Conservation (phyloP, 306 rosid genomes). For the Quercus berberidifolia region DNA sequence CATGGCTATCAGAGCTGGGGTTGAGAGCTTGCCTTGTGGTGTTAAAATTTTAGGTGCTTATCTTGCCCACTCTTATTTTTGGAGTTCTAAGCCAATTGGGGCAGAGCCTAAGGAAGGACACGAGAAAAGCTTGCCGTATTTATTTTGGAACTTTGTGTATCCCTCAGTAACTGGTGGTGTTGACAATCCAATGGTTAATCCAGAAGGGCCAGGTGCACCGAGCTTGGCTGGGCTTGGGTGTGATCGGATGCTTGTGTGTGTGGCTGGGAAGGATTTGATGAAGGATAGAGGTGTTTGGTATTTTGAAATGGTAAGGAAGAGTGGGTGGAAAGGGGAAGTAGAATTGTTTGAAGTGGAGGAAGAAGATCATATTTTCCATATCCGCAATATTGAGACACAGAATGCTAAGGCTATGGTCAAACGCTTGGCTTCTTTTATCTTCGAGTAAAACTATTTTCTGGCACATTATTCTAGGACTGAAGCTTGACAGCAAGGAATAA, state of each 20-base stretch:
- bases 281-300: constrained; percentile 48
- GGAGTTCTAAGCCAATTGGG: constrained; percentile 36
- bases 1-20: constrained; percentile 22
- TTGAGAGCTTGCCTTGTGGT: constrained; percentile 21
- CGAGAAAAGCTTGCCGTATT: constrained; percentile 1
- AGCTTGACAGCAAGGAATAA: too few species aligned
- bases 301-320: constrained; percentile 31
- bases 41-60: constrained; percentile 28
- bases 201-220: constrained; percentile 31
- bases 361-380: constrained; percentile 45
- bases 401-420: constrained; percentile 26
- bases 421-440: constrained; percentile 38
- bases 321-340: constrained; percentile 46
- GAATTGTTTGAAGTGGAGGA: constrained; percentile 34
- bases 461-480: too few species aligned
- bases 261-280: constrained; percentile 37
- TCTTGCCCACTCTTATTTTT: constrained; percentile 31
- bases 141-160: constrained; percentile 32
- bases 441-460: neutral
- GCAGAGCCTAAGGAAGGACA: constrained; percentile 16
- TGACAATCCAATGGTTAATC: constrained; percentile 45
- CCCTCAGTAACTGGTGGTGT: constrained; percentile 36
- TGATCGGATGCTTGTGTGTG: constrained; percentile 28
- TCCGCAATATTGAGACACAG: constrained; percentile 22
- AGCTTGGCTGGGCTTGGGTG: constrained; percentile 35